phyloP scores from a whole-genome alignment of 164 flowering plant genomes.

The Kalanchoe fedtschenkoi region DNA sequence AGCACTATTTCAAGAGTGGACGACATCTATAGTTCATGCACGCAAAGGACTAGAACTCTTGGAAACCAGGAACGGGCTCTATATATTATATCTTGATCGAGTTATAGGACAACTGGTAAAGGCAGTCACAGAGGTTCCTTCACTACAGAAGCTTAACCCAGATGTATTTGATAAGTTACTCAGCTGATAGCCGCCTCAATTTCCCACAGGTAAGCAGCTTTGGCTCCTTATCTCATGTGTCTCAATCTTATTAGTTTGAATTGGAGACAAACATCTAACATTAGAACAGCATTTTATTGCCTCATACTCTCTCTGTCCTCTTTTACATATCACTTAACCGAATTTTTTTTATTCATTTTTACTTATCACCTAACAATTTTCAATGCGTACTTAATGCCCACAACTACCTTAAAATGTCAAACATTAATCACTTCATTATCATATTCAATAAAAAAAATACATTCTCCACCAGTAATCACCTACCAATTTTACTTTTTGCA shows the following conservation, averaged over 20 bases:
- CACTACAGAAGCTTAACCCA: slow-evolving; percentile 27
- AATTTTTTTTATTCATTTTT: too few species aligned
- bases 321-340: too few species aligned
- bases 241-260: background rate
- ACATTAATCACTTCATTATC: too few species aligned
- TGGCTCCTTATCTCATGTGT: background rate
- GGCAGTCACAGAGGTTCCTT: slow-evolving; percentile 34
- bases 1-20: slow-evolving; percentile 76
- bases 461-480: too few species aligned
- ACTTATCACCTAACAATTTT: too few species aligned
- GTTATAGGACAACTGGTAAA: slow-evolving; percentile 58
- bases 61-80: slow-evolving; percentile 79
- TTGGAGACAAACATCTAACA: background rate
- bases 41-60: slow-evolving; percentile 44
- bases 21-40: slow-evolving; percentile 49
- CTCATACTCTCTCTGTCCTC: too few species aligned
- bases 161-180: slow-evolving; percentile 41
- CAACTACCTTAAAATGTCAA: too few species aligned
- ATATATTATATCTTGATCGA: slow-evolving; percentile 73
- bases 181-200: slow-evolving; percentile 15
- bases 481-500: too few species aligned
- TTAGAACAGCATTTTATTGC: background rate
- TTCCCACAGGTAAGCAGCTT: slow-evolving; percentile 7
- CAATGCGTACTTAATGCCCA: too few species aligned
- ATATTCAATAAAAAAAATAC: too few species aligned